Conservation (phyloP, 1,284 basidiomycete genomes). For the Cryptococcus maquisensis region DNA sequence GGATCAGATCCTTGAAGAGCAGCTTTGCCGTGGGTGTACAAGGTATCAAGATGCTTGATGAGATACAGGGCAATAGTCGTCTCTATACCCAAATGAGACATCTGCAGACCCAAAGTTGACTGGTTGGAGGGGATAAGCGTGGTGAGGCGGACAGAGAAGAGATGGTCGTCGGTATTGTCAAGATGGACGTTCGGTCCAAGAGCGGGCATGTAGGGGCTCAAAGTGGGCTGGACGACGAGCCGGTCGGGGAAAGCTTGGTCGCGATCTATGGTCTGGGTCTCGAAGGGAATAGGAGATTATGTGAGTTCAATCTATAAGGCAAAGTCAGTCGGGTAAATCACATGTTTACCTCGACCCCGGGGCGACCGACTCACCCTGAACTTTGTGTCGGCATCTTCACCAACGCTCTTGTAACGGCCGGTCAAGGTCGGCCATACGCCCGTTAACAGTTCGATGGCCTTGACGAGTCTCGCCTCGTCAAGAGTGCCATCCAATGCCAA, state of each 20-base stretch:
- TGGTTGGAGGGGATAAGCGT: conserved; percentile 12
- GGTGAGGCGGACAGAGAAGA: conserved; percentile 19
- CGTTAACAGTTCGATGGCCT: conserved; percentile 15
- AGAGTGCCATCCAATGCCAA: conserved; percentile 22
- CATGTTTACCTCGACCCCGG: not conserved
- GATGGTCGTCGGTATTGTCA: conserved; percentile 15
- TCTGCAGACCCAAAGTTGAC: conserved; percentile 22
- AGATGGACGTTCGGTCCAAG: conserved; percentile 10
- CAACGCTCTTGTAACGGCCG: conserved; percentile 16
- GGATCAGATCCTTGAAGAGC: not conserved
- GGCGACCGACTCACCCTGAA: conserved; percentile 11
- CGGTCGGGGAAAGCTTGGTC: not conserved
- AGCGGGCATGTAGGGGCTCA: conserved; percentile 14
- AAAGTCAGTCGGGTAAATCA: not conserved
- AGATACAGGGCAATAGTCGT: conserved; percentile 15
- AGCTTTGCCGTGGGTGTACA: conserved; percentile 17
- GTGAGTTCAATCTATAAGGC: conserved; percentile 21
- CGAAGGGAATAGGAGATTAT: conserved; percentile 24
- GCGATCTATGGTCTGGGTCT: conserved; percentile 13
- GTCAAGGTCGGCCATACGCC: conserved; percentile 20
- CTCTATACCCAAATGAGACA: conserved; percentile 24
- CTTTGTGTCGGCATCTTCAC: conserved; percentile 3
- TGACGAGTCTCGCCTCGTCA: conserved; percentile 16
- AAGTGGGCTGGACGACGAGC: conserved; percentile 17
- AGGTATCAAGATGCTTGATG: conserved; percentile 19